Evolutionary conservation across 2,329 filamentous ascomycete species (phyloP).

Genomic region (Incumbomyces lentus): DNA sequence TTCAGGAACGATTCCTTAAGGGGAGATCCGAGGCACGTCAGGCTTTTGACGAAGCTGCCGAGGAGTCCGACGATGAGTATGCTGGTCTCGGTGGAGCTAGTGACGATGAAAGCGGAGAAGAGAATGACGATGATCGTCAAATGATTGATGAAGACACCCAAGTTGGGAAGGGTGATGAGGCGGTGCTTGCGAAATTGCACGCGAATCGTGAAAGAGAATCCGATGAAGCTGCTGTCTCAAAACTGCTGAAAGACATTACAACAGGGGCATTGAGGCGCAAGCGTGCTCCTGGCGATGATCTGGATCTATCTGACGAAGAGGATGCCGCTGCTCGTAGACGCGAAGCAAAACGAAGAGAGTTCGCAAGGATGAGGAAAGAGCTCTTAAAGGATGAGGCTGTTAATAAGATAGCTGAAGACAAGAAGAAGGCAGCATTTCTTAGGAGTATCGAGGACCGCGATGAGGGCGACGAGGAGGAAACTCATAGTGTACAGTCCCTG

Average conservation of each 20-base stretch:
- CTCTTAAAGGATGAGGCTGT: slow-evolving; percentile 81
- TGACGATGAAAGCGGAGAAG: slow-evolving; percentile 68
- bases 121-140: slow-evolving; percentile 62
- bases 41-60: slow-evolving; percentile 79
- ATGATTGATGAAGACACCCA: slow-evolving; percentile 78
- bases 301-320: slow-evolving; percentile 82
- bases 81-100: slow-evolving; percentile 83
- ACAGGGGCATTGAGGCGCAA: slow-evolving; percentile 79
- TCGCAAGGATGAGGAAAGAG: slow-evolving; percentile 82
- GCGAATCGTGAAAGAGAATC: slow-evolving; percentile 69
- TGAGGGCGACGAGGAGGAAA: slow-evolving; percentile 59
- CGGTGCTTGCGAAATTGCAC: slow-evolving; percentile 73
- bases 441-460: slow-evolving; percentile 77
- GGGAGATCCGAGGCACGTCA: slow-evolving; percentile 79
- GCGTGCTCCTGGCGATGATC: slow-evolving; percentile 59
- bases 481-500: slow-evolving; percentile 48
- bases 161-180: slow-evolving; percentile 66
- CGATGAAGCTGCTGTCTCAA: slow-evolving; percentile 80
- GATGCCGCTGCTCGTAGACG: slow-evolving; percentile 70
- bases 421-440: slow-evolving; percentile 82
- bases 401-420: slow-evolving; percentile 79
- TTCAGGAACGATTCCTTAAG: slow-evolving; percentile 58
- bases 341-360: slow-evolving; percentile 75
- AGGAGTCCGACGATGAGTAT: slow-evolving; percentile 97
- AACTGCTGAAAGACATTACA: slow-evolving; percentile 85